These are phyloP conservation scores for Yamadazyma jaroonii DNA, from an alignment of 1,139 yeast genomes.

Conservation along the genomic window DNA sequence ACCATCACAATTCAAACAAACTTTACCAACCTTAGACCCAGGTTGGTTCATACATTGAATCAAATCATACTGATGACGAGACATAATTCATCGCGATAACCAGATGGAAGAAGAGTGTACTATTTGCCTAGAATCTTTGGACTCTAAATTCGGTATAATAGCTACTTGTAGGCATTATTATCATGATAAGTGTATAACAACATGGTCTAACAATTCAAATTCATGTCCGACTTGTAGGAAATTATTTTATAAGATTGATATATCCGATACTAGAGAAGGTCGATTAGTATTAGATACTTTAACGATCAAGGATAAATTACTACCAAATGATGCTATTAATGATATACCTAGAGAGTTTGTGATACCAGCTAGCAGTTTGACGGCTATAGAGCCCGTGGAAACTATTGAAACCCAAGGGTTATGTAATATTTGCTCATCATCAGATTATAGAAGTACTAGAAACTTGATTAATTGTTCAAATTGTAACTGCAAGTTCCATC, in stretches of 20 bases:
- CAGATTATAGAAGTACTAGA: slow-evolving; percentile 25
- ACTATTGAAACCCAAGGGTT: slow-evolving; percentile 9
- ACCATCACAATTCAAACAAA: slow-evolving; percentile 89
- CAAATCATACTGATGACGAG: slow-evolving; percentile 87
- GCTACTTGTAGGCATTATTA: slow-evolving; percentile 42
- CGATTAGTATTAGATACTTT: slow-evolving; percentile 8
- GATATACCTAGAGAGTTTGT: slow-evolving; percentile 39
- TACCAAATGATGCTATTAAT: slow-evolving; percentile 37
- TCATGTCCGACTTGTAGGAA: slow-evolving; percentile 54
- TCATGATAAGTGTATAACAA: slow-evolving; percentile 44
- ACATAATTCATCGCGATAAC: slow-evolving; percentile 47
- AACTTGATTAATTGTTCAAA: slow-evolving; percentile 28
- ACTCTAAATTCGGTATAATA: slow-evolving; percentile 31
- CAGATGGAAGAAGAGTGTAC: slow-evolving; percentile 37
- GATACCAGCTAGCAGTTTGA: slow-evolving; percentile 4
- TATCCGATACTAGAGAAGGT: slow-evolving; percentile 11
- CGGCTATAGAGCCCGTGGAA: background rate
- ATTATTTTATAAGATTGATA: slow-evolving; percentile 27
- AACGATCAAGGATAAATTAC: slow-evolving; percentile 29
- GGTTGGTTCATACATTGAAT: slow-evolving; percentile 86
- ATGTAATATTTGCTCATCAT: slow-evolving; percentile 39
- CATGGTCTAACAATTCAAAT: slow-evolving; percentile 50
- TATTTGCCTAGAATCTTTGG: slow-evolving; percentile 46
- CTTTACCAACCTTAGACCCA: slow-evolving; percentile 64
- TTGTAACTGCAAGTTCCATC: slow-evolving; percentile 38